Evolutionary conservation across 2,329 filamentous ascomycete genomes (phyloP).

Genomic region (Cladosporium velox): DNA sequence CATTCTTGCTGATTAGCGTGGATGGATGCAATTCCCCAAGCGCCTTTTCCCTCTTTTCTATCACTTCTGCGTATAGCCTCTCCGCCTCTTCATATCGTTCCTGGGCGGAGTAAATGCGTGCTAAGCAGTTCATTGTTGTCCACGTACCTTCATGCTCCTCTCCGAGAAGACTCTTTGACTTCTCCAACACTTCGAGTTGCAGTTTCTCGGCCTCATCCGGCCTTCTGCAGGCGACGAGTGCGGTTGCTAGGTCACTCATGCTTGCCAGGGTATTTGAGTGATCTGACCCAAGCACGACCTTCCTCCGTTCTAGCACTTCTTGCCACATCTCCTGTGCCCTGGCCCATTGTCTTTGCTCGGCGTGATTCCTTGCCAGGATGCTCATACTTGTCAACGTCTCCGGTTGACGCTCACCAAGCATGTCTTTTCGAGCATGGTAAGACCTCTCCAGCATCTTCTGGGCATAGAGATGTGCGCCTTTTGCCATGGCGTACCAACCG

Average conservation of each 20-base stretch:
- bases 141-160: constrained; percentile 18
- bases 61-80: not conserved
- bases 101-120: constrained; percentile 19
- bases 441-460: constrained; percentile 11
- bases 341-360: constrained; percentile 15
- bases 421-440: not conserved
- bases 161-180: constrained; percentile 18
- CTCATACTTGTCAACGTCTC: constrained; percentile 22
- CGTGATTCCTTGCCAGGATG: constrained; percentile 16
- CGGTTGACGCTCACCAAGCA: constrained; percentile 22
- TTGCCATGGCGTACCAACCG: constrained; percentile 19
- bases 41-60: not conserved
- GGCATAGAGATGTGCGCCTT: not conserved
- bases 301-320: constrained; percentile 16
- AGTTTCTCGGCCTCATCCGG: constrained; percentile 21
- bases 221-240: not conserved
- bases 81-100: constrained; percentile 22
- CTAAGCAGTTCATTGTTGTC: constrained; percentile 20
- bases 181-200: constrained; percentile 21
- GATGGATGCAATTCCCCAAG: not conserved
- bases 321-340: constrained; percentile 20
- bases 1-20: not conserved
- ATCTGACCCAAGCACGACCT: constrained; percentile 20
- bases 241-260: constrained; percentile 17
- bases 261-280: constrained; percentile 23